Evolutionary conservation across 139 green algal species (phyloP), one percentile per base, ranked within the genome.

Genomic region (Mychonastes homosphaera): DNA sequence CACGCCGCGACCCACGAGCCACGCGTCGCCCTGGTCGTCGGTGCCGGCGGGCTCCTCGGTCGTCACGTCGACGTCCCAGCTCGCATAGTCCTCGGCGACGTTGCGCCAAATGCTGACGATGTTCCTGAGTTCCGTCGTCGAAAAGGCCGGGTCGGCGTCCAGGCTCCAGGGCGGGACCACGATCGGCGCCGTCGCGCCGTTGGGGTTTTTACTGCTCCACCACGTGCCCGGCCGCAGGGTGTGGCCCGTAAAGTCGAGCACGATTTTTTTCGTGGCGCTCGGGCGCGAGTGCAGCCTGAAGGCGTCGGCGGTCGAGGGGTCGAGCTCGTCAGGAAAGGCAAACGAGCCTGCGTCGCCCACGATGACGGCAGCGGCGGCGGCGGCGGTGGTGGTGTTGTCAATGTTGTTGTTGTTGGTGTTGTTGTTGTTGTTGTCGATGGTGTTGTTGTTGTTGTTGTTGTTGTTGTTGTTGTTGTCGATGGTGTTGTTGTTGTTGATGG

Each of bases 61-160:
- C 6, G 51, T 58, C 18, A 58, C 51, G n/a, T 58, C 51, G 6
- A 58, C 51, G 32, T 58, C 29, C 30, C 30, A 58, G 10, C 10
- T 8, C 6, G 51, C 30, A 18, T 30, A 58, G 33, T 58, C 51
- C 32, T 58, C 51, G 13, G 51, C 30, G 6, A 58, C 51, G 5
- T 30, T 32, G 16, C 30, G 8, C 6, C 19, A 24, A 19, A 58
- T 58, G 30, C 18, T n/a, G 5, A 24, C 29, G 32, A 58, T 58
- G 32, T 58, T 24, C 15, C 4, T 4, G n/a, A 12, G 45, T 24
- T 53, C 45, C 13, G 5, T 5, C 4, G 30, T 24, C 23, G 23
- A 19, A 24, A 53, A 53, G 45, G 45, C 7, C 6, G 45, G 6
- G 16, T 33, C 45, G 45, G 23, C 45, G 45, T 53, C 45, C 3